Evolutionary conservation across 1,139 yeast species (phyloP).

Genomic region (Blastobotrys persicus): DNA sequence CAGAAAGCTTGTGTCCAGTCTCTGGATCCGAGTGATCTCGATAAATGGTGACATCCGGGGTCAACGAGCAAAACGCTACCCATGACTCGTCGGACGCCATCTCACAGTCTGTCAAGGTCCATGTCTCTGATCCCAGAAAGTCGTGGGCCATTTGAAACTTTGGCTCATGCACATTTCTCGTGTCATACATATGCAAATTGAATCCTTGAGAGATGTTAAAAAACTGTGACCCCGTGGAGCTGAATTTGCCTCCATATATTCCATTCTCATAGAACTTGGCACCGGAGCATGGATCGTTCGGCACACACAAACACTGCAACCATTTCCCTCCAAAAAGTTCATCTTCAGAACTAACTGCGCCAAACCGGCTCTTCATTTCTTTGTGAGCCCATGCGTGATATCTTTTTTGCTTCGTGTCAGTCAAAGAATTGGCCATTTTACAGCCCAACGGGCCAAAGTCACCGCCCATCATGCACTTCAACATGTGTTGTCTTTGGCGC

Average conservation of each 20-base stretch:
- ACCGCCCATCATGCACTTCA: conserved; percentile 3
- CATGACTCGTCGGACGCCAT: conserved; percentile 28
- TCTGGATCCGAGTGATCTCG: conserved; percentile 20
- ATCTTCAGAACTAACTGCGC: not conserved
- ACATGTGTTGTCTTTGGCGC: not conserved
- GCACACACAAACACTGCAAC: conserved; percentile 18
- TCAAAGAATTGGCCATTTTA: not conserved
- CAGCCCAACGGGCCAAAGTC: conserved; percentile 7
- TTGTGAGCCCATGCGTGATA: not conserved
- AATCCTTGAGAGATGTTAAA: conserved; percentile 33
- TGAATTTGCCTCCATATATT: conserved; percentile 34
- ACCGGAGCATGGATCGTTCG: conserved; percentile 20
- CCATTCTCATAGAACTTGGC: conserved; percentile 25
- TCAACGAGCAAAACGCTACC: conserved; percentile 26
- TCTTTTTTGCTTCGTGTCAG: not conserved
- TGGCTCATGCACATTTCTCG: conserved; percentile 25
- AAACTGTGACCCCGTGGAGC: conserved; percentile 31
- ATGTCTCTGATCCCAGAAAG: conserved; percentile 22
- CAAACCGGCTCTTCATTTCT: not conserved
- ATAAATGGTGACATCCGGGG: conserved; percentile 21
- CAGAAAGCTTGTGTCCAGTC: conserved; percentile 16
- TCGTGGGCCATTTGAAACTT: conserved; percentile 21
- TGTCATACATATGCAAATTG: conserved; percentile 28
- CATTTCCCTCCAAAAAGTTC: not conserved
- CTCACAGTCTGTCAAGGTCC: conserved; percentile 36